These are phyloP conservation scores for Cyberlindnera mrakii DNA, from an alignment of 805 yeast genomes.

Conservation along the genomic window DNA sequence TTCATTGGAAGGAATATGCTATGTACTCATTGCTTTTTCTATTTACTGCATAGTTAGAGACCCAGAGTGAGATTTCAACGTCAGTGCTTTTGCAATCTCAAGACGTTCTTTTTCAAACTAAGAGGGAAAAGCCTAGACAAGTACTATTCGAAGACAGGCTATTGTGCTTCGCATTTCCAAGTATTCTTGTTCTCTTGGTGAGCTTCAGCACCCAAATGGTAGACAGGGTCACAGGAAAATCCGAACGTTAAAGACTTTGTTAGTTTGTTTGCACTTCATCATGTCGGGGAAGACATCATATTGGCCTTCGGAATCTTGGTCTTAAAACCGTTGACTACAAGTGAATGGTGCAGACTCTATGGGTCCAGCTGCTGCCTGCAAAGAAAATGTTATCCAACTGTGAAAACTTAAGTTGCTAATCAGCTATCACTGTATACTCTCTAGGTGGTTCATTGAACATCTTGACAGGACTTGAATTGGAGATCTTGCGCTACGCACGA, in stretches of 20 bases:
- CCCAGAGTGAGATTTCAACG: constrained; percentile 6
- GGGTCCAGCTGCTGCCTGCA: too few species aligned
- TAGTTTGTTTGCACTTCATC: constrained; percentile 53
- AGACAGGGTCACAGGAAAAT: neutral
- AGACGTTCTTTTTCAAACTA: constrained; percentile 11
- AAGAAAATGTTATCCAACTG: constrained; percentile 27
- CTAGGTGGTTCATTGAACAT: constrained; percentile 68
- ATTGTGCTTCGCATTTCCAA: constrained; percentile 10
- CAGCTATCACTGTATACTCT: constrained; percentile 67
- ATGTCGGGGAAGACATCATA: constrained; percentile 33
- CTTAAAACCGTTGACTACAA: constrained; percentile 22
- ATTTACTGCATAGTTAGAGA: constrained; percentile 16
- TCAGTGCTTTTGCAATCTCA: constrained; percentile 15
- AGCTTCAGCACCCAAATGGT: neutral
- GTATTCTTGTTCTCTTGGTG: neutral
- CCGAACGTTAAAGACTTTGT: constrained; percentile 1
- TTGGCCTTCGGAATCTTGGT: constrained; percentile 52
- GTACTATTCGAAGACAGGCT: neutral
- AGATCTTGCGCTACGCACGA: constrained; percentile 44
- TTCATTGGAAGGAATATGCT: constrained; percentile 15
- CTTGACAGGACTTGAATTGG: constrained; percentile 56
- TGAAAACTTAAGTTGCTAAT: constrained; percentile 39
- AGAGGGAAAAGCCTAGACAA: constrained; percentile 4
- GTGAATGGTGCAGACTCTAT: too few species aligned
- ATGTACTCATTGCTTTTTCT: constrained; percentile 8